These are phyloP conservation scores for Gyromitra esculenta DNA, from an alignment of 2,329 filamentous ascomycete species.

Conservation along the genomic window DNA sequence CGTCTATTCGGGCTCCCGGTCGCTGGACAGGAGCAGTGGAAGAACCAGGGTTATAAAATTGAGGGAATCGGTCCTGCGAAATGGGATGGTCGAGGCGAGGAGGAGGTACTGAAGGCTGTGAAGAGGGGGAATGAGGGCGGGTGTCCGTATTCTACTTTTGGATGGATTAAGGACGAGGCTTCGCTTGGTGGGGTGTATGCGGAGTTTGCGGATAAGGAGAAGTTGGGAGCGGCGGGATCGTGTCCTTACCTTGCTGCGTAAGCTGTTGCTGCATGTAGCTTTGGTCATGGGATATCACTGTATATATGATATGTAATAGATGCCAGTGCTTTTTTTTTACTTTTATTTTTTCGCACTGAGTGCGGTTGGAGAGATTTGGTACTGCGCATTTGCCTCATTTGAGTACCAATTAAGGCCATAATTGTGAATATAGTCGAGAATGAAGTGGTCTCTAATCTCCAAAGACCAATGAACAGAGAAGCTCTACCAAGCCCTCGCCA, in stretches of 20 bases:
- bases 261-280: not conserved
- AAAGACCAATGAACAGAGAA: too few species aligned
- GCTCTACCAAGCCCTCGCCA: too few species aligned
- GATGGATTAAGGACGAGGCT: slow-evolving; percentile 19
- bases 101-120: slow-evolving; percentile 25
- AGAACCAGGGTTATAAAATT: slow-evolving; percentile 15
- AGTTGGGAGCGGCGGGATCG: not conserved
- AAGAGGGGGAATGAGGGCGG: slow-evolving; percentile 29
- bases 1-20: slow-evolving; percentile 19
- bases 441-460: too few species aligned
- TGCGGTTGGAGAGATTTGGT: too few species aligned
- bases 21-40: slow-evolving; percentile 21
- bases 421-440: too few species aligned
- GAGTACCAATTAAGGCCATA: too few species aligned
- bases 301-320: slow-evolving; percentile 7
- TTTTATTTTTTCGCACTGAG: not conserved
- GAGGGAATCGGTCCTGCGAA: slow-evolving; percentile 23
- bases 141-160: slow-evolving; percentile 32
- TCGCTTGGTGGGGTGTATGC: slow-evolving; percentile 27
- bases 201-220: slow-evolving; percentile 16
- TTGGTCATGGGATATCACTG: slow-evolving; percentile 23
- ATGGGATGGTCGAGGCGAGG: slow-evolving; percentile 14
- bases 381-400: too few species aligned
- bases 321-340: not conserved
- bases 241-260: slow-evolving; percentile 10